These are phyloP conservation scores for Penicillium sp. DNA, from an alignment of 2,329 filamentous ascomycete species.

Conservation along the genomic window DNA sequence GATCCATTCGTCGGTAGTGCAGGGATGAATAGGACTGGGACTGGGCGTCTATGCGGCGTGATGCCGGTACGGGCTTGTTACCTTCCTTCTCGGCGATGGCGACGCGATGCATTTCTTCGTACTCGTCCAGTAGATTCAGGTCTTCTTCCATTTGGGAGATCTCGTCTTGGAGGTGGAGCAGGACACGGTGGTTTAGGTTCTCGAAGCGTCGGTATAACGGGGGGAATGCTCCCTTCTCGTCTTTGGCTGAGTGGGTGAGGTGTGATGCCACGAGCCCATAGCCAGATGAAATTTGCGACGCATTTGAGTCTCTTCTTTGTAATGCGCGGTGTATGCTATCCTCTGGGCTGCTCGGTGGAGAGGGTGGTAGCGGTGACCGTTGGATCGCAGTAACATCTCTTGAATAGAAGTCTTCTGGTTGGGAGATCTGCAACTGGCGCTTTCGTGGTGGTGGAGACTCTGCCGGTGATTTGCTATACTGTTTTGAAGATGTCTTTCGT, in stretches of 20 bases:
- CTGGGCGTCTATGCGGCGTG: slow-evolving; percentile 44
- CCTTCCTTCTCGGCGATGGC: slow-evolving; percentile 34
- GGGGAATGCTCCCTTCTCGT: slow-evolving; percentile 30
- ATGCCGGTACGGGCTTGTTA: slow-evolving; percentile 35
- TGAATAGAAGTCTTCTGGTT: slow-evolving; percentile 35
- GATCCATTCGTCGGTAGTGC: slow-evolving; percentile 54
- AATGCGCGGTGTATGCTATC: slow-evolving; percentile 24
- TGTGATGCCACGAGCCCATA: slow-evolving; percentile 37
- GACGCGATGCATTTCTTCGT: slow-evolving; percentile 44
- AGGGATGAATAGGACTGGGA: slow-evolving; percentile 54
- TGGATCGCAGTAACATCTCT: slow-evolving; percentile 19
- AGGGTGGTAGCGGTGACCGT: slow-evolving; percentile 30
- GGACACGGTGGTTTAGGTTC: slow-evolving; percentile 74
- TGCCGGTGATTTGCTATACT: slow-evolving; percentile 13
- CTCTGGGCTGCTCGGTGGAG: slow-evolving; percentile 35
- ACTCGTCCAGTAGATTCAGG: slow-evolving; percentile 67
- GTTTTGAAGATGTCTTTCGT: slow-evolving; percentile 22
- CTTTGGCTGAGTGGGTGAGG: slow-evolving; percentile 28
- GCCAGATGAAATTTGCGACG: slow-evolving; percentile 29
- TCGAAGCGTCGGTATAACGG: slow-evolving; percentile 85
- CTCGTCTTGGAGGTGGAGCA: slow-evolving; percentile 84
- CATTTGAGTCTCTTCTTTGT: slow-evolving; percentile 24
- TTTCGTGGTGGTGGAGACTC: slow-evolving; percentile 25
- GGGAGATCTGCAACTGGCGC: slow-evolving; percentile 31
- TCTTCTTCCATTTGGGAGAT: slow-evolving; percentile 78